Evolutionary conservation across 768 basidiomycete species (phyloP).

Genomic region (Phlebiopsis gigantea): DNA sequence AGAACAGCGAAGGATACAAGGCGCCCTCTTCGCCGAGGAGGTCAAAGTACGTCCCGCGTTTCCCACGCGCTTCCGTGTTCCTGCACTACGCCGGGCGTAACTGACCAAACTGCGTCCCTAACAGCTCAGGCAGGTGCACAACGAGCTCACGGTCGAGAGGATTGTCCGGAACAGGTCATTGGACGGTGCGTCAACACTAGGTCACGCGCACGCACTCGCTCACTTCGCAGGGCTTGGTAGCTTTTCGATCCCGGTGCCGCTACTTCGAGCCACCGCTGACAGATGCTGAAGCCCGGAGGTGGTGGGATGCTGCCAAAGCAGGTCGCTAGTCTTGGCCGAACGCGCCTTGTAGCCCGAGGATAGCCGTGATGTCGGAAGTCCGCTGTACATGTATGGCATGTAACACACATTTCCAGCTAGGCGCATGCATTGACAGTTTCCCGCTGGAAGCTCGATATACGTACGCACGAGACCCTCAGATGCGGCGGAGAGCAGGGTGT

Average conservation of each 20-base stretch:
- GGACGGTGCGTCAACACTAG: slow-evolving; percentile 47
- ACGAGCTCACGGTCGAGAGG: slow-evolving; percentile 66
- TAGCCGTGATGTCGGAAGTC: not conserved
- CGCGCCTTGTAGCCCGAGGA: not conserved
- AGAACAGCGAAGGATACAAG: slow-evolving; percentile 46
- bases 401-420: not conserved
- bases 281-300: slow-evolving; percentile 50
- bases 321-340: slow-evolving; percentile 11
- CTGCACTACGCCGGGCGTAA: not conserved
- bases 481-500: not conserved
- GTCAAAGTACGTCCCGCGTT: slow-evolving; percentile 51
- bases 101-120: slow-evolving; percentile 5
- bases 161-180: slow-evolving; percentile 67
- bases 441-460: not conserved
- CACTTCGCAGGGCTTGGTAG: slow-evolving; percentile 31
- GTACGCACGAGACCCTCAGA: not conserved
- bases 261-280: slow-evolving; percentile 67
- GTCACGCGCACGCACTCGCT: not conserved
- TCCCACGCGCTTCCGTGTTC: not conserved
- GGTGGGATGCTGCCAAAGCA: slow-evolving; percentile 45
- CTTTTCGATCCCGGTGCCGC: slow-evolving; percentile 73
- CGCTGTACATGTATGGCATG: not conserved
- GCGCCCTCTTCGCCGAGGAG: slow-evolving; percentile 56
- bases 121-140: slow-evolving; percentile 70
- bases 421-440: not conserved